Percentiles rank a stretch among this genome's conserved stretches.
Conservation (phyloP, 129 eudicot genomes). For the Oenanthe sinensis region DNA sequence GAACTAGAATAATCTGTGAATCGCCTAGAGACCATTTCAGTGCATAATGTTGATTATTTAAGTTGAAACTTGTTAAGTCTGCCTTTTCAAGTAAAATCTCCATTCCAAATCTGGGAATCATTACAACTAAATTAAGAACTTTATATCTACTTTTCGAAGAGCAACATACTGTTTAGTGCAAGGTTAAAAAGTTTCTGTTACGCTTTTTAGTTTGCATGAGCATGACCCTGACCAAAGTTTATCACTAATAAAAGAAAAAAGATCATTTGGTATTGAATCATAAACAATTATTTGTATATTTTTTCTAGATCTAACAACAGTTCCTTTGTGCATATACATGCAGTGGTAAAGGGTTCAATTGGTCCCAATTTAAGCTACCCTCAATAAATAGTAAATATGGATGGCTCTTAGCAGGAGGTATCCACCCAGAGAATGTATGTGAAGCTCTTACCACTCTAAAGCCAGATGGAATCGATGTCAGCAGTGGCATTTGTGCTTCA, state of each 20-base stretch:
- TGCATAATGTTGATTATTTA: too few relatives aligned
- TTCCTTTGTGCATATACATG: constrained; percentile 1
- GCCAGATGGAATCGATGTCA: constrained; percentile 88
- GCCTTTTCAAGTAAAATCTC: not conserved
- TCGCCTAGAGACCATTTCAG: too few relatives aligned
- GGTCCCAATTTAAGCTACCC: constrained; percentile 77
- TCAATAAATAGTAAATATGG: constrained; percentile 66
- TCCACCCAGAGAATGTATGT: constrained; percentile 62
- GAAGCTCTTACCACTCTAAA: constrained; percentile 54
- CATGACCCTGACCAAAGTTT: not conserved
- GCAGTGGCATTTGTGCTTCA: constrained; percentile 87
- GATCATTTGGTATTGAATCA: not conserved
- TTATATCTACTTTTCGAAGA: too few relatives aligned
- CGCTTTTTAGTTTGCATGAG: not conserved
- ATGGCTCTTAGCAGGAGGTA: constrained; percentile 97
- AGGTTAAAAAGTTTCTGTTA: not conserved
- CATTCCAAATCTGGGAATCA: not conserved
- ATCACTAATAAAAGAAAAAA: not conserved
- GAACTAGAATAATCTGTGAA: too few relatives aligned
- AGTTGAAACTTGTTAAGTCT: not conserved
- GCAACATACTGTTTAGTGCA: not conserved
- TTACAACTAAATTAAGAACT: too few relatives aligned
- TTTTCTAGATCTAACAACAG: not conserved
- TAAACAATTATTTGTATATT: not conserved
- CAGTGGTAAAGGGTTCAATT: constrained; percentile 94